Evolutionary conservation across 768 basidiomycete genomes (phyloP).

Genomic region (Psilocybe cyanescens): DNA sequence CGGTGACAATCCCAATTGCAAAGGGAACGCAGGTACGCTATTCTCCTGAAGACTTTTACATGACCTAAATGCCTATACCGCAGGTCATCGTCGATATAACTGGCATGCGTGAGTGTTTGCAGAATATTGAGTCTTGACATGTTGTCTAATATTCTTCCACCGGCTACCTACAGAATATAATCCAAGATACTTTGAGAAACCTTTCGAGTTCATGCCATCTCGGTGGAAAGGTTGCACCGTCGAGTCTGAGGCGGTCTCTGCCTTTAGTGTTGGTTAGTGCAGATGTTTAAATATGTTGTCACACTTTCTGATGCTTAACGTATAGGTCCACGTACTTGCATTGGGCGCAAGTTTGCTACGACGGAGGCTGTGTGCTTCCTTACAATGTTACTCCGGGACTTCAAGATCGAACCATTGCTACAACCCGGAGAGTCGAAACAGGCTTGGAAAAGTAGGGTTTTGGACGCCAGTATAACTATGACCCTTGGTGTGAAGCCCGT

Average conservation of each 20-base stretch:
- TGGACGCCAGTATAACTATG: constrained; percentile 39
- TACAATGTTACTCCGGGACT: constrained; percentile 53
- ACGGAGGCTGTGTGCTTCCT: constrained; percentile 53
- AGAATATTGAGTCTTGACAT: not conserved
- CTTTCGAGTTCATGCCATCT: constrained; percentile 48
- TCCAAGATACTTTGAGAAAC: constrained; percentile 51
- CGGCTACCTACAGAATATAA: constrained; percentile 43
- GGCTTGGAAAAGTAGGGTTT: constrained; percentile 39
- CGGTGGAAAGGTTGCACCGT: constrained; percentile 46
- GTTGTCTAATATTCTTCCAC: too few species aligned
- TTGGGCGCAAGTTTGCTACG: constrained; percentile 59
- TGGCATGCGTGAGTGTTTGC: constrained; percentile 44
- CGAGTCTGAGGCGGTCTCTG: constrained; percentile 43
- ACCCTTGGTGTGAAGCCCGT: constrained; percentile 36
- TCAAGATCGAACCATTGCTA: constrained; percentile 52
- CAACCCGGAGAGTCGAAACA: constrained; percentile 40
- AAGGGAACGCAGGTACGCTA: constrained; percentile 39
- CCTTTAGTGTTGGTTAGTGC: constrained; percentile 46
- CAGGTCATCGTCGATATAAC: constrained; percentile 48
- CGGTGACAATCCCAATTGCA: constrained; percentile 31
- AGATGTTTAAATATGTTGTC: not conserved
- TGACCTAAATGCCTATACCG: not conserved
- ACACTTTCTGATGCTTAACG: not conserved
- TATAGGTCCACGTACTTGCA: constrained; percentile 53
- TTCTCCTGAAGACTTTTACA: not conserved